phyloP scores from a whole-genome alignment of 2,329 filamentous ascomycete species.

The Colletotrichum sansevieriae region DNA sequence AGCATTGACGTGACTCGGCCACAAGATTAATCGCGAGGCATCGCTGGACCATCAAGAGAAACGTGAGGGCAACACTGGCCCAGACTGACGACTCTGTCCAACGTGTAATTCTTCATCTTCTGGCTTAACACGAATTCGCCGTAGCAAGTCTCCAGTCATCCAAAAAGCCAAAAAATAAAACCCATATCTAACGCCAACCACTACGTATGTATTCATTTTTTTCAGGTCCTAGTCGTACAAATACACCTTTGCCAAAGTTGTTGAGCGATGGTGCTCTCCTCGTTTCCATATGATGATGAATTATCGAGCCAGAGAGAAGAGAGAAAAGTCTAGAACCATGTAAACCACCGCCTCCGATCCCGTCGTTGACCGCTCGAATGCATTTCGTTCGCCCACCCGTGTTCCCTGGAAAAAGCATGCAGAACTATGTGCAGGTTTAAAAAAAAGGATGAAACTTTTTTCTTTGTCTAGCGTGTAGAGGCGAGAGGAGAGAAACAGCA shows the following conservation, averaged over 20 bases:
- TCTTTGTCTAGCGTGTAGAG: slow-evolving; percentile 39
- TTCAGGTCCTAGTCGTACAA: slow-evolving; percentile 34
- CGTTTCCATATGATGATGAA: slow-evolving; percentile 19
- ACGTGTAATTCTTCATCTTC: too few relatives aligned
- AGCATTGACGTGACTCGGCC: too few relatives aligned
- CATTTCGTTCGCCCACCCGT: slow-evolving; percentile 26
- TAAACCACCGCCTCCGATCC: slow-evolving; percentile 27
- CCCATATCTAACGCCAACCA: slow-evolving; percentile 21
- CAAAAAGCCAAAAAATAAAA: neutral
- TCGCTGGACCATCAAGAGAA: too few relatives aligned
- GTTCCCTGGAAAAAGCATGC: slow-evolving; percentile 34
- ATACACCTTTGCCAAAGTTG: slow-evolving; percentile 9
- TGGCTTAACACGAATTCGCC: too few relatives aligned
- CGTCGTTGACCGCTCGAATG: slow-evolving; percentile 40
- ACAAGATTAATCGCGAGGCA: too few relatives aligned
- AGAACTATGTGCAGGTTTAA: slow-evolving; percentile 35
- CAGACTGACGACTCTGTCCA: too few relatives aligned
- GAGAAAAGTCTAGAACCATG: slow-evolving; percentile 32
- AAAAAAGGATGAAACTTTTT: slow-evolving; percentile 39
- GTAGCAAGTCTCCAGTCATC: too few relatives aligned
- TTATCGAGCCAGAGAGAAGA: slow-evolving; percentile 11
- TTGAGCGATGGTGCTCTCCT: slow-evolving; percentile 16
- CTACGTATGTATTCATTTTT: slow-evolving; percentile 31
- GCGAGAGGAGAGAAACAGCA: slow-evolving; percentile 21
- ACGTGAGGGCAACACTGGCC: too few relatives aligned